Evolutionary conservation across 2,329 filamentous ascomycete genomes (phyloP).

Genomic region (Sclerotinia subarctica): DNA sequence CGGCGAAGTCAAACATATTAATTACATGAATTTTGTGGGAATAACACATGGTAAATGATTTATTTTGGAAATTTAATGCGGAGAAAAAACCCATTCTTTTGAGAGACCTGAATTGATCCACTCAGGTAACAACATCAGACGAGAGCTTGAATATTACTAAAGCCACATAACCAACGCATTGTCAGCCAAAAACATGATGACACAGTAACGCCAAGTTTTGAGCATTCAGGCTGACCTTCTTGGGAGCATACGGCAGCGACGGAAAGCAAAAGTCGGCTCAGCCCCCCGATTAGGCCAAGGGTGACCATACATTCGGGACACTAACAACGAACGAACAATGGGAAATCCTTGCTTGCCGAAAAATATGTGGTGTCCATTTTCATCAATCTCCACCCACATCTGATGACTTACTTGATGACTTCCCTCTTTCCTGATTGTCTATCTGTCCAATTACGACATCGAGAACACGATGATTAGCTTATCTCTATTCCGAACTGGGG

Average conservation of each 20-base stretch:
- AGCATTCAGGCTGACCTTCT: neutral
- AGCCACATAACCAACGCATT: neutral
- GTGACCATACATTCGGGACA: slow-evolving; percentile 19
- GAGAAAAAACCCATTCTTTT: neutral
- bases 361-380: neutral
- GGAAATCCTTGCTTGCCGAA: neutral
- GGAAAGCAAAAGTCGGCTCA: slow-evolving; percentile 3
- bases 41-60: neutral
- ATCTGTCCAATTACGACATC: neutral
- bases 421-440: neutral
- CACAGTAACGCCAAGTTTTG: neutral
- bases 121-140: slow-evolving; percentile 1
- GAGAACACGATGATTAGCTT: neutral
- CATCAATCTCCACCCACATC: slow-evolving; percentile 16
- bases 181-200: neutral
- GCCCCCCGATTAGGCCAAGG: neutral
- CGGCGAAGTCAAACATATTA: slow-evolving; percentile 4
- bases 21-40: neutral
- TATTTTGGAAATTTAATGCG: neutral
- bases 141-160: neutral
- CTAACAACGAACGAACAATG: neutral
- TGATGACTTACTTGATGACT: slow-evolving; percentile 12
- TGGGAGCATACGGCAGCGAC: neutral
- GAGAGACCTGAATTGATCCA: neutral
- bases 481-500: neutral